Conservation (phyloP, 306 rosid genomes). For the Rosa lucieae region DNA sequence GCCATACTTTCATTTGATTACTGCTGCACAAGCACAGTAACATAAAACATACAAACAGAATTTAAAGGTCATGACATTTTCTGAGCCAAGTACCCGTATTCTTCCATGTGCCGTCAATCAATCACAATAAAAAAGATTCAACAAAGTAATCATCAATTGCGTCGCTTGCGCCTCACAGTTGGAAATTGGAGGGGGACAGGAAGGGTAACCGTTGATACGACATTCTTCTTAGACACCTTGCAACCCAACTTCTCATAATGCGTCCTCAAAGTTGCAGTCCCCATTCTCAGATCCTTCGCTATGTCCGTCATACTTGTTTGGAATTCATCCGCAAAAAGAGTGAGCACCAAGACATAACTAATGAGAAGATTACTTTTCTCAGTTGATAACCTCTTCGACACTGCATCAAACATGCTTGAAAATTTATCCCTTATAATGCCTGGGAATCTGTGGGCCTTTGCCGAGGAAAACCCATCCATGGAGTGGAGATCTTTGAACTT, state of each 20-base stretch:
- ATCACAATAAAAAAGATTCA: neutral
- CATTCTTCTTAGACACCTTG: slow-evolving; percentile 38
- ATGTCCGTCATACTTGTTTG: slow-evolving; percentile 54
- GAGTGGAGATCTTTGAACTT: slow-evolving; percentile 72
- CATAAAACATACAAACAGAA: neutral
- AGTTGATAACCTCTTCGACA: slow-evolving; percentile 40
- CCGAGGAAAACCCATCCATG: slow-evolving; percentile 47
- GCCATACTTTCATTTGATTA: neutral
- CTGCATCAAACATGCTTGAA: slow-evolving; percentile 47
- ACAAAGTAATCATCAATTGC: slow-evolving; percentile 18
- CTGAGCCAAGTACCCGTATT: neutral
- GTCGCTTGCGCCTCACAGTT: slow-evolving; percentile 32
- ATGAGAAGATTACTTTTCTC: slow-evolving; percentile 67
- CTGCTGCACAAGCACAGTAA: neutral
- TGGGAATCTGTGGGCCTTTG: slow-evolving; percentile 60
- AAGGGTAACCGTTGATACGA: slow-evolving; percentile 40
- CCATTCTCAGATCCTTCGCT: slow-evolving; percentile 70
- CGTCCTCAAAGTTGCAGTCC: slow-evolving; percentile 11
- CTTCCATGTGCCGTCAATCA: slow-evolving; percentile 1
- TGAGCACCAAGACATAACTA: slow-evolving; percentile 67
- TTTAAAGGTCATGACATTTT: neutral
- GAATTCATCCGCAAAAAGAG: slow-evolving; percentile 64
- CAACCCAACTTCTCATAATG: slow-evolving; percentile 67
- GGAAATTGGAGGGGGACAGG: slow-evolving; percentile 72
- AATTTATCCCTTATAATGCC: slow-evolving; percentile 53